Evolutionary conservation across 805 yeast genomes (phyloP), one percentile per base, ranked within the genome.

Genomic region (Wickerhamomyces sydowiorum): DNA sequence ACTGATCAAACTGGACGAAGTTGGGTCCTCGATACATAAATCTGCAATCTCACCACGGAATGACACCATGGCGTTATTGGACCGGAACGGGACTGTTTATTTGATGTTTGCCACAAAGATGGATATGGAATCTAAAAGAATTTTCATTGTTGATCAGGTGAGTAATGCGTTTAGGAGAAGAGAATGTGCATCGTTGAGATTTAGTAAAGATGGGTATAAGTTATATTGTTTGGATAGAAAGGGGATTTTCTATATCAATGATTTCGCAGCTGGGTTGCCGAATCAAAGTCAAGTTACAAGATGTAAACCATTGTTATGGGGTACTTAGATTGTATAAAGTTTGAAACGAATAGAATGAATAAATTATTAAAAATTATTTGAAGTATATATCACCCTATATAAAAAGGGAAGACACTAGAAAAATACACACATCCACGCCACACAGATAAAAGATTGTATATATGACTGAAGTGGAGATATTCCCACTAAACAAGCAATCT

Each of bases 201-300:
- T 87, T 56, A 82, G 90, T 28, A 72, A 78, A 9, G 87, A 86
- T 56, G 97, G 98, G 0, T 89, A 89, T 37, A 80, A 80, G 47
- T 66, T 90, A 17, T 82, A 78, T 51, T 73, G 79, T 4, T 72
- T 88, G 14, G 98, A 90, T 60, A 67, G 96, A 32, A 86, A 85
- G 53, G 97, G 97, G 0, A 61, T 78, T 1, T 64, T 89, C 36
- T 80, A 81, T 47, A 76, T 89, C 25, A 86, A 85, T 51, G 97
- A 90, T 62, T 90, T 89, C 64, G 85, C 93, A 13, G 90, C 88
- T 40, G 96, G 95, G 2, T 62, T 81, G 19, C 93, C 93, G 12
- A 81, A 79, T 48, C 80, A 78, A 50, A 73, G 72, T 20, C 82
- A 79, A 15, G 81, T 83, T 7, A 74, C 84, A 3, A 75, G 82